Evolutionary conservation across 2,329 filamentous ascomycete genomes (phyloP), one percentile per base, ranked within the genome.

Genomic region (Juglanconis oblonga): DNA sequence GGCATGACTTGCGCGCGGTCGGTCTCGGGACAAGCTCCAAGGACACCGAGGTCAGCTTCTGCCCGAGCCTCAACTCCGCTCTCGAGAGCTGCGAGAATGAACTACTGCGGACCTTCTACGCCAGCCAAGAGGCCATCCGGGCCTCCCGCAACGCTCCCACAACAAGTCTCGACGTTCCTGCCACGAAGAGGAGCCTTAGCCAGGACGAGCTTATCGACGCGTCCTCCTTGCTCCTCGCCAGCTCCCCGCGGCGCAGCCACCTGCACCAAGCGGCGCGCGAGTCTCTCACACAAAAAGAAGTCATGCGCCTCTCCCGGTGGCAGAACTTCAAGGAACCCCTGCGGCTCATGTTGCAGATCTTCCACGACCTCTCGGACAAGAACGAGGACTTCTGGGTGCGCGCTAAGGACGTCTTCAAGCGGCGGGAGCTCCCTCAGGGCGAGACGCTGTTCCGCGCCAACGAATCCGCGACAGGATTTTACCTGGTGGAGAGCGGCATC

Each of bases 371-470:
- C 11, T 96, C 91, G 55, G 80, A 86, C 55, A 87, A 90, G 72
- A 95, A 94, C 69, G 92, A 97, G 73, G 93, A 97, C 73, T 98
- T 98, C 72, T 99, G 95, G 95, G 94, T 93, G 74, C 86, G 86
- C 1, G 88, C 87, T 0, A 85, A 86, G 4, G 79, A 84, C 0
- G 98, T 90, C 76, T 97, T 99, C 70, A 76, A 79, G 44, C 85
- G 86, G 49, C 84, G 84, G 63, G 85, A 89, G 62, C 91, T 88
- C 64, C 66, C 81, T 0, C 82, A 87, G 0, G 92, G 91, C 3
- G 87, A 87, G 0, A 79, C 91, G 3, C 78, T 99, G 2, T 99
- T 94, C 74, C 81, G 83, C 4, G 85, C 89, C 42, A 92, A 92
- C 61, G 89, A 97, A 66, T 69, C 79, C 1, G 88, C 95, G 0